Evolutionary conservation across 2,329 filamentous ascomycete species (phyloP), one percentile per base, ranked within the genome.

Genomic region (Aspergillus pseudotamarii): DNA sequence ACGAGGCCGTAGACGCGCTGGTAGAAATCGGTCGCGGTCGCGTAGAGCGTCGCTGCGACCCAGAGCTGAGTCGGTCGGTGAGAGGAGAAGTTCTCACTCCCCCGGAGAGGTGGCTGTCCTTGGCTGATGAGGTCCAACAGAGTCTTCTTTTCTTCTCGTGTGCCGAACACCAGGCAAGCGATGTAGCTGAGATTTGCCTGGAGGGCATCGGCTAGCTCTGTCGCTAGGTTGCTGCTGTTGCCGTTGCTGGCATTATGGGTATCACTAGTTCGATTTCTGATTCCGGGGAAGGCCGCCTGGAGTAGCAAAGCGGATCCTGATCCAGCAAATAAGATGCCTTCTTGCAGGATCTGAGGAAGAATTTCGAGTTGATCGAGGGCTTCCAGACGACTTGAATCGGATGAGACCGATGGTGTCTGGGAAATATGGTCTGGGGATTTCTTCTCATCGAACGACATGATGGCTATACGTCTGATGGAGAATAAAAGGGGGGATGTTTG

Each of bases 291-390:
- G 4, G 76, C 73, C 34, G 76, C 76, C 64, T 77, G 75, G 1
- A 78, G 68, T 4, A 78, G 69, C 4, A 78, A 67, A 2, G 75
- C 72, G 10, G 75, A 72, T 3, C 75, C 75, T 0, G 72, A 71
- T n/a, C 74, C 76, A 0, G 75, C 72, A 55, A 78, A 75, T 51
- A 77, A 60, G 30, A 77, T 76, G 3, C 76, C 76, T 58, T 78
- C 75, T 56, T 71, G 70, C 2, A 77, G 71, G 36, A 78, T 77
- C 30, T 76, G 73, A 9, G 76, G 76, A 6, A 77, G 69, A 38
- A 76, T 71, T 50, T 76, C 71, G 43, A 77, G 68, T 32, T 75
- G 69, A 12, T 75, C 72, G 10, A 77, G 72, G 41, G 69, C 69
- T 28, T 75, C 69, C 2, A 75, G 68, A 26, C 69, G 69, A 41